These are phyloP conservation scores for Ophiognomonia clavigignenti-juglandacearum DNA, from an alignment of 2,329 filamentous ascomycete genomes.

Conservation along the genomic window DNA sequence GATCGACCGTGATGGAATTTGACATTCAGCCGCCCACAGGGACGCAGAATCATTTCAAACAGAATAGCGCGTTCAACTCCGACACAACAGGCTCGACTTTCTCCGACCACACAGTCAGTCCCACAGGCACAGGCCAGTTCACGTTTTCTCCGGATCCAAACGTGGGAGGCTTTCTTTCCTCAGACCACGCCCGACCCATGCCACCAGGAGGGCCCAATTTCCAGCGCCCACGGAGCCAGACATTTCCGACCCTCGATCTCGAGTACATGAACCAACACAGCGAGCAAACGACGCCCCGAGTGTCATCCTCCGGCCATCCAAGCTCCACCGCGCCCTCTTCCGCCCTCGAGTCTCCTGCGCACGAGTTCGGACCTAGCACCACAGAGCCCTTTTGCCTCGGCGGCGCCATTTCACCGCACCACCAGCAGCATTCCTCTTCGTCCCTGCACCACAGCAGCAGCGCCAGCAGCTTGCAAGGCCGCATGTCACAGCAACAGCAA, in stretches of 20 bases:
- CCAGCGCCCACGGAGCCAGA: conserved; percentile 79
- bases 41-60: conserved; percentile 47
- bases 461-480: conserved; percentile 40
- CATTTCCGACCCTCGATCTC: conserved; percentile 69
- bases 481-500: conserved; percentile 16
- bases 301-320: conserved; percentile 22
- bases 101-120: conserved; percentile 67
- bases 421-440: conserved; percentile 31
- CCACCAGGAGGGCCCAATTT: conserved; percentile 41
- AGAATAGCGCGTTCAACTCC: conserved; percentile 57
- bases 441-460: conserved; percentile 48
- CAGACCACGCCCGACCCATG: conserved; percentile 29
- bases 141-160: conserved; percentile 71
- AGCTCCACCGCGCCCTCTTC: conserved; percentile 46
- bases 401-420: conserved; percentile 35
- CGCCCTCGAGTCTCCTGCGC: conserved; percentile 46
- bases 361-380: conserved; percentile 33
- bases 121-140: conserved; percentile 68
- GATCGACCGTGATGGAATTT: conserved; percentile 45
- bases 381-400: conserved; percentile 38
- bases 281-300: conserved; percentile 45
- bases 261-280: conserved; percentile 45
- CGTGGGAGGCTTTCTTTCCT: conserved; percentile 55
- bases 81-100: conserved; percentile 62
- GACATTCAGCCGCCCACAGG: conserved; percentile 25